These are phyloP conservation scores for Rosa persica DNA, from an alignment of 306 rosid genomes.

Conservation along the genomic window DNA sequence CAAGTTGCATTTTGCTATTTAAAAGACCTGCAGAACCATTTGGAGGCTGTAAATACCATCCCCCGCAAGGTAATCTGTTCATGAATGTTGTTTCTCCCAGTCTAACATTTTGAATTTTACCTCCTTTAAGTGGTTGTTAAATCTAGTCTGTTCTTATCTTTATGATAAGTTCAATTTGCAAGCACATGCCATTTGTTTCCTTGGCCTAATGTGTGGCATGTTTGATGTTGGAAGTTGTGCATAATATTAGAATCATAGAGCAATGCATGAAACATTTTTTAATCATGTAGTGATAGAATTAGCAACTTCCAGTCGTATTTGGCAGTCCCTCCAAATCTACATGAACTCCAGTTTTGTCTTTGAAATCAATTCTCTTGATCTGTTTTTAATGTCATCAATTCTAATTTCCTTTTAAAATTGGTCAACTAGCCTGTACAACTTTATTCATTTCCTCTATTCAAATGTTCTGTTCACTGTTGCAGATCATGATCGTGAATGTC, in stretches of 20 bases:
- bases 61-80: constrained; percentile 77
- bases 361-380: constrained; percentile 11
- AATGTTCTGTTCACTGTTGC: constrained; percentile 28
- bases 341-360: constrained; percentile 8
- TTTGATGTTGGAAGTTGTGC: constrained; percentile 11
- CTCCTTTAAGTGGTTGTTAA: constrained; percentile 33
- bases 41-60: constrained; percentile 75
- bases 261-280: neutral
- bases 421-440: neutral
- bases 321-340: neutral
- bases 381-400: constrained; percentile 14
- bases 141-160: constrained; percentile 29
- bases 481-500: constrained; percentile 86
- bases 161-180: constrained; percentile 16
- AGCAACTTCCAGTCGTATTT: neutral
- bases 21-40: constrained; percentile 78
- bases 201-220: constrained; percentile 13
- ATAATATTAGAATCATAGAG: neutral
- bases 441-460: constrained; percentile 9
- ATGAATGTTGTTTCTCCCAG: constrained; percentile 24
- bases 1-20: constrained; percentile 63
- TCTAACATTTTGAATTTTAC: constrained; percentile 22
- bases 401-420: neutral
- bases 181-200: constrained; percentile 3
- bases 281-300: constrained; percentile 6